Conservation (phyloP, 2,329 filamentous ascomycete species). For the Metarhizium brunneum region DNA sequence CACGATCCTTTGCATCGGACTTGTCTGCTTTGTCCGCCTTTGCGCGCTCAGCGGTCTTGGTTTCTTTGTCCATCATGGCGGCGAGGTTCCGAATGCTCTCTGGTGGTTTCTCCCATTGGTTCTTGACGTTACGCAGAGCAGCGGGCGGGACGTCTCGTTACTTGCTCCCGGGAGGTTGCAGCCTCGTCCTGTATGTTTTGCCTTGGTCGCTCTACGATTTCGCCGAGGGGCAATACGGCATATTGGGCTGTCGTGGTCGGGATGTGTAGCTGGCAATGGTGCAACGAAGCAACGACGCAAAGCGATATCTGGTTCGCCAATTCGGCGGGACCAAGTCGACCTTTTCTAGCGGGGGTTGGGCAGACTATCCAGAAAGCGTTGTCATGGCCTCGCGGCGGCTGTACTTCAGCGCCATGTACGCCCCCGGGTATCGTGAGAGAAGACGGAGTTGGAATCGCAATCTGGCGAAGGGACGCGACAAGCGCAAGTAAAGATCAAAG, state of each 20-base stretch:
- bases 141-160: slow-evolving; percentile 19
- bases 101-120: slow-evolving; percentile 18
- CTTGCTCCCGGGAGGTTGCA: slow-evolving; percentile 21
- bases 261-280: not conserved
- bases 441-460: not conserved
- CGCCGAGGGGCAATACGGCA: slow-evolving; percentile 4
- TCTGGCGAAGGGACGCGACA: not conserved
- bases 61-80: slow-evolving; percentile 20
- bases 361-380: not conserved
- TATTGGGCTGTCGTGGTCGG: slow-evolving; percentile 3
- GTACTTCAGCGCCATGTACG: not conserved
- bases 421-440: not conserved
- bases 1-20: slow-evolving; percentile 5
- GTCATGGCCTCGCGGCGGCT: not conserved
- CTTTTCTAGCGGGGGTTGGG: not conserved
- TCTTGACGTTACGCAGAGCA: slow-evolving; percentile 20
- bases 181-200: slow-evolving; percentile 6
- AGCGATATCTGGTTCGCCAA: not conserved
- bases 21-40: slow-evolving; percentile 17
- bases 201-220: slow-evolving; percentile 1
- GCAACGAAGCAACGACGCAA: slow-evolving; percentile 1
- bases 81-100: slow-evolving; percentile 24
- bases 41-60: slow-evolving; percentile 18
- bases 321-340: not conserved
- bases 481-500: not conserved